phyloP scores from a whole-genome alignment of 169 alveolate species.

The Babesia caballi region DNA sequence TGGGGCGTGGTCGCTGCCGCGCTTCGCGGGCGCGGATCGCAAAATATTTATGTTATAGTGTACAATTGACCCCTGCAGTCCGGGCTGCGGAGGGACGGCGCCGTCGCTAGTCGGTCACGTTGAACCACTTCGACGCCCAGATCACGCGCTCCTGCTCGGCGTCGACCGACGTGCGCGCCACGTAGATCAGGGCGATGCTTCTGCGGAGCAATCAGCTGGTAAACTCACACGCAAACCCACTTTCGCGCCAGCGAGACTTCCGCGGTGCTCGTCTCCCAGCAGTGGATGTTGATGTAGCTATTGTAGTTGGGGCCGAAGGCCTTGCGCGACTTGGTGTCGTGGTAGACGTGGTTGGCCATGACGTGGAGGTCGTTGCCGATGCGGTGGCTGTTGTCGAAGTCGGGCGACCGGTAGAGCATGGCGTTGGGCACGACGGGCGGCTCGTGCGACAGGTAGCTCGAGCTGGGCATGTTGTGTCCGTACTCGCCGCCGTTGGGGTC shows the following conservation, averaged over 20 bases:
- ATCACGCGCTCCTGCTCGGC: background rate
- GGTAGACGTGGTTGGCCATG: constrained; percentile 54
- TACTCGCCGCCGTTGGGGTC: background rate
- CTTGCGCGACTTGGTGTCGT: constrained; percentile 10
- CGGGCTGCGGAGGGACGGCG: too few species aligned
- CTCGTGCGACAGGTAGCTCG: constrained; percentile 34
- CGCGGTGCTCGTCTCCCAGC: constrained; percentile 33
- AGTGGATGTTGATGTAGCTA: constrained; percentile 46
- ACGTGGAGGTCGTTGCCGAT: constrained; percentile 49
- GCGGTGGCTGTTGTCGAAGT: constrained; percentile 40
- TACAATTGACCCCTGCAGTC: too few species aligned
- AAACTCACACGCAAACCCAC: background rate
- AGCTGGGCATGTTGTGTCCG: constrained; percentile 30
- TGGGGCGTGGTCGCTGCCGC: too few species aligned
- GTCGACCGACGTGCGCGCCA: background rate
- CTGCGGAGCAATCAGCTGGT: background rate
- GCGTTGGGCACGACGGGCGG: constrained; percentile 41
- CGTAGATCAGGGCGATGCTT: constrained; percentile 13
- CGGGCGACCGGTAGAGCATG: constrained; percentile 53
- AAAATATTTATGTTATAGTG: too few species aligned
- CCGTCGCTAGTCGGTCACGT: background rate
- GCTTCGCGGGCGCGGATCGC: too few species aligned
- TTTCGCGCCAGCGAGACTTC: background rate
- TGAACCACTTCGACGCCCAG: background rate
- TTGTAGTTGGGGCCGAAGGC: constrained; percentile 27